Percentiles rank a stretch among this genome's conserved stretches.
Evolutionary conservation across 495 filamentous ascomycete species (phyloP).

Genomic region (Choiromyces venosus): DNA sequence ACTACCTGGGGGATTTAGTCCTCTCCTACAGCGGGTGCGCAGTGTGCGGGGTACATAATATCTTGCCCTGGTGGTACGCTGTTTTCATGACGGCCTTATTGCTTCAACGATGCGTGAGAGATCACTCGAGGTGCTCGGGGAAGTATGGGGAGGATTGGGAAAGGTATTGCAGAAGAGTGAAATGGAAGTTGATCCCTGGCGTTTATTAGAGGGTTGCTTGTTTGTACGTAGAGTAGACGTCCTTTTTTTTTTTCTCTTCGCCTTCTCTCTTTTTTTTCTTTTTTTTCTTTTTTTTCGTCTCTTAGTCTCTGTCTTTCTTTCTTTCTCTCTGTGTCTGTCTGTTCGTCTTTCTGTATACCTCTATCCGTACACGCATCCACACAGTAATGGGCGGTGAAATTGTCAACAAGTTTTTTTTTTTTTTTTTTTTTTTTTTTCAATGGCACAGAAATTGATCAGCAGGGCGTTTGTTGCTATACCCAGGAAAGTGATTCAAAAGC

Average conservation of each 20-base stretch:
- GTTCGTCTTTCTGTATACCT: background rate
- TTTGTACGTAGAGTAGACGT: constrained; percentile 6
- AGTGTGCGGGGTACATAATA: constrained; percentile 43
- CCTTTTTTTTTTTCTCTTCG: constrained; percentile 27
- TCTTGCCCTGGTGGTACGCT: constrained; percentile 50
- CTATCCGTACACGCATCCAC: background rate
- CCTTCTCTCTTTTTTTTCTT: constrained; percentile 1
- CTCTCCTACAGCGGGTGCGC: constrained; percentile 48
- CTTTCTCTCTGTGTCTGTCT: background rate
- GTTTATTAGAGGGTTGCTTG: constrained; percentile 42
- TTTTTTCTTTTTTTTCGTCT: background rate
- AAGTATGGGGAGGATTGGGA: constrained; percentile 50
- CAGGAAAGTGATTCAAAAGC: background rate
- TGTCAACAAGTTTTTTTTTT: background rate
- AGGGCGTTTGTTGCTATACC: too few relatives aligned
- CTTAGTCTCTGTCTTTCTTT: too few relatives aligned
- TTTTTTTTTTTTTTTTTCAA: too few relatives aligned
- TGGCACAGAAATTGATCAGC: background rate
- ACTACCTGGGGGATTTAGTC: constrained; percentile 50
- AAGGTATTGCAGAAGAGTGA: constrained; percentile 47
- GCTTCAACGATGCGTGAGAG: constrained; percentile 43
- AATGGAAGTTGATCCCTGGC: constrained; percentile 47
- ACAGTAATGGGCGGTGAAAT: background rate
- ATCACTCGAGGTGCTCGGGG: constrained; percentile 46
- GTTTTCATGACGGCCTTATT: constrained; percentile 47